Percentiles rank a stretch among this genome's conserved stretches.
Conservation (phyloP, 164 flowering plant genomes). For the Sextonia rubra region DNA sequence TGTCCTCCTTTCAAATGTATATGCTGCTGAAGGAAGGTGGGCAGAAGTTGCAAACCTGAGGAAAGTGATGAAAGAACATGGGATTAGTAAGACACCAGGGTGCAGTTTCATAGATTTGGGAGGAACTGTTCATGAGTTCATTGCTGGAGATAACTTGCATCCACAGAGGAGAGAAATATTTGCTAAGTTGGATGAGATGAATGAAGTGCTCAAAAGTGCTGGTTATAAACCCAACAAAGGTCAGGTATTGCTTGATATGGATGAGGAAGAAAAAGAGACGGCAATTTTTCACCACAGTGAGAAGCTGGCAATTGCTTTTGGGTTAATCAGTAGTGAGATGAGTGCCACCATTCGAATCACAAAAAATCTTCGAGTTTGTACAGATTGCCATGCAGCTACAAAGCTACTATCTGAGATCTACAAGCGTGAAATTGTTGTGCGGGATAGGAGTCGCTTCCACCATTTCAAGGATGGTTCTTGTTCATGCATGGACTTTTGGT, state of each 20-base stretch:
- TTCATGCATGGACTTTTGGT: constrained; percentile 17
- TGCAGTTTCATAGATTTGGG: constrained; percentile 21
- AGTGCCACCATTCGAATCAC: constrained; percentile 14
- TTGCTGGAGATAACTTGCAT: constrained; percentile 22
- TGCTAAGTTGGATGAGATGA: constrained; percentile 15
- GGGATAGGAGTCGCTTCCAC: constrained; percentile 15
- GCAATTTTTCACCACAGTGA: constrained; percentile 20
- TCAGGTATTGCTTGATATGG: constrained; percentile 12
- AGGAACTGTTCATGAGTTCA: constrained; percentile 20
- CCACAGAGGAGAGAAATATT: constrained; percentile 19
- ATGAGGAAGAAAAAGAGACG: constrained; percentile 15
- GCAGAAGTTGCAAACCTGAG: constrained; percentile 14
- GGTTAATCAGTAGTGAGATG: constrained; percentile 9
- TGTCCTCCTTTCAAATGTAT: constrained; percentile 17
- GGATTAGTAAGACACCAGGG: constrained; percentile 18
- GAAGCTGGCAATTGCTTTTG: constrained; percentile 17
- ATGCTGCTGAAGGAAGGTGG: constrained; percentile 21
- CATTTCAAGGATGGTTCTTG: constrained; percentile 19
- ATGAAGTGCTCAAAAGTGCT: constrained; percentile 1
- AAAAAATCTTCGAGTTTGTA: constrained; percentile 22
- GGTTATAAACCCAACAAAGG: constrained; percentile 16
- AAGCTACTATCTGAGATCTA: constrained; percentile 15
- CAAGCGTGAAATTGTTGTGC: constrained; percentile 12
- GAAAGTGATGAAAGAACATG: constrained; percentile 15
- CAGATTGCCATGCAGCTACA: constrained; percentile 19